Conservation (phyloP, 306 rosid species). For the Biancaea sappan region DNA sequence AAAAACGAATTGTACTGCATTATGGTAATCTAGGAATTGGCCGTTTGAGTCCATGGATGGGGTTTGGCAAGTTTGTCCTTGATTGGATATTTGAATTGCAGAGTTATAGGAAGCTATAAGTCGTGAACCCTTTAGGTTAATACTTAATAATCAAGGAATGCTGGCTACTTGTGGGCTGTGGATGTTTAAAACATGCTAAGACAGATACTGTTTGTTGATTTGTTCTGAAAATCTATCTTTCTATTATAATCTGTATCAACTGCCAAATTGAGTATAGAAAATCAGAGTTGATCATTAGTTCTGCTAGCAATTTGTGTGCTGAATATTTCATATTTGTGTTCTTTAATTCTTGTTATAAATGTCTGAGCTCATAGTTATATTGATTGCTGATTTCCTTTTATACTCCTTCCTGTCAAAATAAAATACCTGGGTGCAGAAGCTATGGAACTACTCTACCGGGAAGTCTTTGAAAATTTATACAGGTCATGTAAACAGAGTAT, state of each 20-base stretch:
- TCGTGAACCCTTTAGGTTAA: not conserved
- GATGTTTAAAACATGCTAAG: not conserved
- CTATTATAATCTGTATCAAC: not conserved
- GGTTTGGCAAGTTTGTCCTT: not conserved
- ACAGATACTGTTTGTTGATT: constrained; percentile 7
- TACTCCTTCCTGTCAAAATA: not conserved
- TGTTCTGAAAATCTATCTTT: not conserved
- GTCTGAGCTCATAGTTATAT: not conserved
- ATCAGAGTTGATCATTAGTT: not conserved
- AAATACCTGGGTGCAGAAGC: constrained; percentile 64
- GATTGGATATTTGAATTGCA: not conserved
- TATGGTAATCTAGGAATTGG: not conserved
- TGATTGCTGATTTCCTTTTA: constrained; percentile 12
- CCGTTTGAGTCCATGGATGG: not conserved
- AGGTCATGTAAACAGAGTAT: constrained; percentile 64
- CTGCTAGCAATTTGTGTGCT: constrained; percentile 1
- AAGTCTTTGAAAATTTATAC: constrained; percentile 65
- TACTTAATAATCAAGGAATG: not conserved
- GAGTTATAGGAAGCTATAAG: not conserved
- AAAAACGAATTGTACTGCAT: not conserved
- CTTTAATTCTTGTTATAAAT: not conserved
- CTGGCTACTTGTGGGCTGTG: not conserved
- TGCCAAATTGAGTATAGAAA: not conserved
- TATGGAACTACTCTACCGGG: constrained; percentile 78
- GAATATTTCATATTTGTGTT: not conserved